These are phyloP conservation scores for Suillus occidentalis DNA, from an alignment of 768 basidiomycete species.

Conservation along the genomic window DNA sequence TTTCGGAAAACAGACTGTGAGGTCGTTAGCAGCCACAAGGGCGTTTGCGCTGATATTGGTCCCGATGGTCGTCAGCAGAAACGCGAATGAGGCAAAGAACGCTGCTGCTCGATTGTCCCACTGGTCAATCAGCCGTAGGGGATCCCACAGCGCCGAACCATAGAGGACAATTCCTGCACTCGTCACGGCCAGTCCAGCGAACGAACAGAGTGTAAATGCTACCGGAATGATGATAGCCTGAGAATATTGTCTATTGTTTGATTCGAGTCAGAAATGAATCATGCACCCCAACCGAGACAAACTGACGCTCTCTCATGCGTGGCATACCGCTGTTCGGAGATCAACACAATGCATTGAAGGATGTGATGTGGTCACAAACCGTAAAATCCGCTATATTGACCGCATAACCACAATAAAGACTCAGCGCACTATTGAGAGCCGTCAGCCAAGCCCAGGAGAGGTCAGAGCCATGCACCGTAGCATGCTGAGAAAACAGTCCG, in stretches of 20 bases:
- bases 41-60: constrained; percentile 63
- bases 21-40: constrained; percentile 77
- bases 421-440: constrained; percentile 74
- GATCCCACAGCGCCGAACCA: constrained; percentile 70
- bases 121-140: constrained; percentile 67
- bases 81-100: constrained; percentile 80
- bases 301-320: constrained; percentile 59
- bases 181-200: constrained; percentile 80
- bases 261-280: neutral
- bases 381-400: constrained; percentile 90
- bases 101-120: constrained; percentile 87
- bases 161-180: constrained; percentile 72
- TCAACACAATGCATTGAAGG: constrained; percentile 16
- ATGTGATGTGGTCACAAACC: constrained; percentile 20
- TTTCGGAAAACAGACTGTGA: constrained; percentile 73
- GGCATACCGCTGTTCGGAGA: constrained; percentile 60
- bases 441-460: constrained; percentile 80
- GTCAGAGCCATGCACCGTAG: constrained; percentile 50
- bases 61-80: constrained; percentile 40
- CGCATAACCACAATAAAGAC: constrained; percentile 68
- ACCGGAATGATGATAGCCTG: constrained; percentile 76
- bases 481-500: constrained; percentile 55
- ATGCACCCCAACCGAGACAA: neutral
- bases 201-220: constrained; percentile 74
- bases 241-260: constrained; percentile 57